Evolutionary conservation across 306 rosid genomes (phyloP), one percentile per base, ranked within the genome.

Genomic region (Pyrus pyrifolia): DNA sequence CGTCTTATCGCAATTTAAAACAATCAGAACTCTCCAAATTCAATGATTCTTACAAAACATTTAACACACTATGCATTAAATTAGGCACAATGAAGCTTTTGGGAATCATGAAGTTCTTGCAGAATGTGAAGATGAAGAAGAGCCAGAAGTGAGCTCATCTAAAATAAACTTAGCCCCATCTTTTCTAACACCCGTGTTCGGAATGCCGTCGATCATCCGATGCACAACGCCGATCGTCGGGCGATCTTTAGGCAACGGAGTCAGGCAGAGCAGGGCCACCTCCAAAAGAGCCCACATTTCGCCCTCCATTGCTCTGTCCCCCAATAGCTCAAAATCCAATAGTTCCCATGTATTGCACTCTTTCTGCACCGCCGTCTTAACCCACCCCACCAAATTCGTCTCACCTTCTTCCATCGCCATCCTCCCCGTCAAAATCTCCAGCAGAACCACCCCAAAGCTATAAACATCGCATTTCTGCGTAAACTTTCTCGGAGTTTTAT

Each of bases 361-460:
- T 33, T 33, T 65, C 46, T 64, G 49, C 31, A 55, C 58, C 57
- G 65, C 57, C 18, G 30, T 17, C 57, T 6, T 67, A 51, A 62
- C 66, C 76, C 76, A 69, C 27, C 40, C 63, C 66, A 21, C 75
- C 71, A 80, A 4, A 8, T 58, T 14, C 19, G 38, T 12, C 44
- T 74, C 75, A 5, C 71, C 76, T 33, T 75, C 83, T 25, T 29
- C 71, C 1, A 11, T 45, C 15, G 66, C 45, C 57, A 18, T 33
- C 38, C 53, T 78, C 8, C 82, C 85, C 0, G 77, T 82, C 74
- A 78, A 70, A 19, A 82, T 69, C 73, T 78, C 86, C 35, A 82
- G 6, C 74, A 82, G n/a, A 31, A 82, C 79, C 70, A 78, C 77
- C 46, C 86, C 82, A 35, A 69, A 78, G 80, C 77, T 78, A 30